A percentile compares a stretch with the other conserved stretches of the same genome.
These are phyloP conservation scores for Cyberlindnera nakhonratchasimensis DNA, from an alignment of 805 yeast genomes.

Conservation along the genomic window DNA sequence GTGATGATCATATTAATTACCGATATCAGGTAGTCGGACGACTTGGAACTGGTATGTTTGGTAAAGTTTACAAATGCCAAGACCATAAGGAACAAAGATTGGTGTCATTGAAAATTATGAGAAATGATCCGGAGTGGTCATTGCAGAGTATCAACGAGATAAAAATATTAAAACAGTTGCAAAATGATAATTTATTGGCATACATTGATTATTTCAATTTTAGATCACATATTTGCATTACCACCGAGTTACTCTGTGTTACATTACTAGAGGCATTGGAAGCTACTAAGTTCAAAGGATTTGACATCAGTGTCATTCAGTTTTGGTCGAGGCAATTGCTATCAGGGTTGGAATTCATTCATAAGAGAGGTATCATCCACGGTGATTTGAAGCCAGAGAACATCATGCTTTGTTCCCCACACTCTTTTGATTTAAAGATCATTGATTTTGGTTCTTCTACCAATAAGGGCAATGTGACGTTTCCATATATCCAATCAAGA, in stretches of 20 bases:
- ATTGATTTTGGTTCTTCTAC: constrained; percentile 82
- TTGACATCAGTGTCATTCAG: constrained; percentile 39
- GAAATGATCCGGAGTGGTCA: constrained; percentile 69
- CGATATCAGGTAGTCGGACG: constrained; percentile 58
- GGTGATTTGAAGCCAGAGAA: constrained; percentile 89
- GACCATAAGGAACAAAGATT: constrained; percentile 58
- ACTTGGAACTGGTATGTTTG: constrained; percentile 81
- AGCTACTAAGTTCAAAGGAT: constrained; percentile 46
- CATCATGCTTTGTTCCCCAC: constrained; percentile 51
- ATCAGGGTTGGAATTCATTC: constrained; percentile 58
- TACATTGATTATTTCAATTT: constrained; percentile 72
- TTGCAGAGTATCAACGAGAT: constrained; percentile 78
- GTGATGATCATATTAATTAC: constrained; percentile 72
- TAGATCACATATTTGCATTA: constrained; percentile 78
- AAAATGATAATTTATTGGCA: constrained; percentile 31
- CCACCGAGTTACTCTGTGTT: constrained; percentile 66
- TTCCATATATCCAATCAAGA: constrained; percentile 80
- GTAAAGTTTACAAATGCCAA: constrained; percentile 64
- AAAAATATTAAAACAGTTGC: constrained; percentile 53
- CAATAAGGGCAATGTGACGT: constrained; percentile 58
- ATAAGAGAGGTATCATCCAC: constrained; percentile 57
- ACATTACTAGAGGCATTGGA: constrained; percentile 62
- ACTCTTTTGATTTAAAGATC: constrained; percentile 51
- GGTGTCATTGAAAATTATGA: constrained; percentile 76
- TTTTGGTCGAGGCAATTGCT: constrained; percentile 53